These are phyloP conservation scores for Vitis labrusca DNA, from an alignment of 164 flowering plant species.

Conservation along the genomic window DNA sequence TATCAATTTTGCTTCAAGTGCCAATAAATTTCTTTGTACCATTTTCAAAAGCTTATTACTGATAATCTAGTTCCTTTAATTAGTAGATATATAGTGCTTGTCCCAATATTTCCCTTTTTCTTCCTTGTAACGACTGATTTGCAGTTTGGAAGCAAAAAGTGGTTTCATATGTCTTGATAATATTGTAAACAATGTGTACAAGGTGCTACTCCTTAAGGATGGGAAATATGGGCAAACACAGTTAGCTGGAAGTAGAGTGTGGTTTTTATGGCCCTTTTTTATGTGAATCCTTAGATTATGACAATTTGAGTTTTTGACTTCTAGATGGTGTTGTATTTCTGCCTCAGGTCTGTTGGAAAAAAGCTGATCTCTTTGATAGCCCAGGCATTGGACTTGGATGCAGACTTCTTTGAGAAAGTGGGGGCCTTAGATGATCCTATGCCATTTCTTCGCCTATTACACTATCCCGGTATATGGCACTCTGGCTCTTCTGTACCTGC, in stretches of 20 bases:
- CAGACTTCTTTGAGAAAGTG: slow-evolving; percentile 57
- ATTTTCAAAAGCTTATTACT: too few species aligned
- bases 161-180: not conserved
- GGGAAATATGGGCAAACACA: not conserved
- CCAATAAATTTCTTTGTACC: too few species aligned
- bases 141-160: too few species aligned
- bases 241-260: not conserved
- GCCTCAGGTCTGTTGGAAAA: slow-evolving; percentile 52
- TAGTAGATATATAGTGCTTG: too few species aligned
- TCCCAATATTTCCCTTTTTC: too few species aligned
- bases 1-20: too few species aligned
- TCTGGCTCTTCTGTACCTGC: slow-evolving; percentile 1
- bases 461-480: slow-evolving; percentile 67
- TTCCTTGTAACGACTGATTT: too few species aligned
- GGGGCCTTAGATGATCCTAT: slow-evolving; percentile 59
- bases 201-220: not conserved
- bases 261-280: not conserved
- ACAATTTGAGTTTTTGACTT: not conserved
- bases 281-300: not conserved
- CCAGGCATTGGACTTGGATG: slow-evolving; percentile 63
- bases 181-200: not conserved
- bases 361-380: slow-evolving; percentile 58
- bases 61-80: too few species aligned
- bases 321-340: slow-evolving; percentile 8
- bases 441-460: slow-evolving; percentile 66